Conservation (phyloP, 495 filamentous ascomycete species). For the Trichoderma reesei region DNA sequence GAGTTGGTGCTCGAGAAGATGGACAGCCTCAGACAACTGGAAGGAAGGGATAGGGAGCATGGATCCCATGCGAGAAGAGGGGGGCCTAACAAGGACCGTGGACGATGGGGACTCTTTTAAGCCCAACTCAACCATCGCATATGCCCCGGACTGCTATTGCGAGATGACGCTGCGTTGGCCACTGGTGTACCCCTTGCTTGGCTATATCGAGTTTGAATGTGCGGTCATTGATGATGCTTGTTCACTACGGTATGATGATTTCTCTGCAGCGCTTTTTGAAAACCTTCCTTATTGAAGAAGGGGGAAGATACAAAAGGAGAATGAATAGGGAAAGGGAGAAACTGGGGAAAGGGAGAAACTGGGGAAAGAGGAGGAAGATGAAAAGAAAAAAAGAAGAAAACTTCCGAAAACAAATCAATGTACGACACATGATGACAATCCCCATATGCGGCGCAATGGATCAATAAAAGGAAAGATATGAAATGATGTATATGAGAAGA, state of each 20-base stretch:
- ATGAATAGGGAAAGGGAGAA: neutral
- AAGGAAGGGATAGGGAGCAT: conserved; percentile 33
- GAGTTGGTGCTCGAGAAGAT: conserved; percentile 92
- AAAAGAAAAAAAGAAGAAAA: neutral
- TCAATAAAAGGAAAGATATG: too few species aligned
- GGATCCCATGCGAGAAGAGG: neutral
- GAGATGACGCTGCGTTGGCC: too few species aligned
- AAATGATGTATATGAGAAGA: too few species aligned
- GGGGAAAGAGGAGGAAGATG: neutral
- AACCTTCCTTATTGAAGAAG: neutral
- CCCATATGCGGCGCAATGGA: too few species aligned
- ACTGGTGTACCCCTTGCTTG: neutral
- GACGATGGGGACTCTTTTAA: conserved; percentile 28
- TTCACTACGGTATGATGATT: neutral
- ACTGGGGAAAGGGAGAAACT: neutral
- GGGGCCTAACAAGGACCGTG: conserved; percentile 18
- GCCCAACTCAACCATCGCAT: neutral
- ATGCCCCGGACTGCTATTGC: neutral
- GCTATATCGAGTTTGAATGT: conserved; percentile 3
- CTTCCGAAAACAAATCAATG: too few species aligned
- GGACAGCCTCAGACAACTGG: conserved; percentile 71
- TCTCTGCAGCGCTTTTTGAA: neutral
- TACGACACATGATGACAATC: too few species aligned
- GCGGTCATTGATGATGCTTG: neutral
- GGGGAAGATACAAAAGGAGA: neutral